These are phyloP conservation scores for Leccinum pachyderme DNA, from an alignment of 1,284 basidiomycete species.

Conservation along the genomic window DNA sequence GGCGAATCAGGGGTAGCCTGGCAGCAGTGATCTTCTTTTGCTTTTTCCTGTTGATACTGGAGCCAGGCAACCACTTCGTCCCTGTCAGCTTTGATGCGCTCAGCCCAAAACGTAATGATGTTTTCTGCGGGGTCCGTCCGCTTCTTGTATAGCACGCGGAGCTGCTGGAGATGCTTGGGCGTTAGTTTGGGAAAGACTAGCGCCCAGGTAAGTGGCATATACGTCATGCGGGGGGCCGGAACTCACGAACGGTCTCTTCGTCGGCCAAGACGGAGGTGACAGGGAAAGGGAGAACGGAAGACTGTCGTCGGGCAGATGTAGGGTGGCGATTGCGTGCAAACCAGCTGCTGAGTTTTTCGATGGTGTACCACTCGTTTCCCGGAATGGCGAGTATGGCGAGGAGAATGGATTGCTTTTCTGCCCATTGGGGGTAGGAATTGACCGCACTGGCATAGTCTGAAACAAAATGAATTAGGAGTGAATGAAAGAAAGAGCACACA, in stretches of 20 bases:
- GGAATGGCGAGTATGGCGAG: conserved; percentile 18
- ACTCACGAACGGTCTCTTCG: conserved; percentile 30
- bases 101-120: conserved; percentile 29
- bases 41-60: conserved; percentile 30
- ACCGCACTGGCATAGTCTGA: conserved; percentile 21
- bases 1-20: conserved; percentile 5
- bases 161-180: conserved; percentile 22
- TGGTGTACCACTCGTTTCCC: conserved; percentile 22
- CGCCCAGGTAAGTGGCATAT: neutral
- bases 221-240: neutral
- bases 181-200: conserved; percentile 31
- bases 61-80: conserved; percentile 27
- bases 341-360: conserved; percentile 23
- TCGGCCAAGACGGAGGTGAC: conserved; percentile 7
- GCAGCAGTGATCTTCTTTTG: conserved; percentile 1
- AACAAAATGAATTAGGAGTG: neutral
- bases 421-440: conserved; percentile 12
- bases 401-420: conserved; percentile 22
- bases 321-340: conserved; percentile 24
- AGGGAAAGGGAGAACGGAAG: neutral
- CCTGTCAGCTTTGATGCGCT: conserved; percentile 20
- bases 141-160: conserved; percentile 20
- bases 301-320: neutral
- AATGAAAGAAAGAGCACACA: neutral
- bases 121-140: conserved; percentile 17